Evolutionary conservation across 176 grass and related monocot species (phyloP), one percentile per base, ranked within the genome.

Genomic region (Aegilops umbellulata): DNA sequence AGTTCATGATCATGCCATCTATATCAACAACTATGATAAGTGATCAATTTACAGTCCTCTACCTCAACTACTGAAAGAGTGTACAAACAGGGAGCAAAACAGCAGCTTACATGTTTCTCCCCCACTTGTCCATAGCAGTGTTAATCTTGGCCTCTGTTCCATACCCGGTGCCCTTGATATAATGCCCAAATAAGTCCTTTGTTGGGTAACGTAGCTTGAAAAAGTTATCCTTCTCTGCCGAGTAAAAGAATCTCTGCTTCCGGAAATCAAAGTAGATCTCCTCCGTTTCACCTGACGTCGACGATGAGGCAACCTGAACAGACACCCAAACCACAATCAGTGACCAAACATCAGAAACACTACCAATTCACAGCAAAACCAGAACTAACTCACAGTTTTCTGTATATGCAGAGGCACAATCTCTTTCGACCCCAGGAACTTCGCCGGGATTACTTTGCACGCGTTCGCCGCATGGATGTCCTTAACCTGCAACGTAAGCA

Each of bases 261-360:
- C 97, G 89, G 74, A 99, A 99, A 86, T 94, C 97, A 89, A 99
- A 93, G 84, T 92, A 96, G 74, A 99, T 96, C 87, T 96, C 97
- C 53, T 99, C 92, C 14, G 70, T 44, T 58, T 91, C 91, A 62
- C 80, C 89, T 84, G 89, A 51, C 32, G 82, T 42, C 7, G 92
- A 96, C 8, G 97, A 91, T 16, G 88, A 91, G 72, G 92, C 88
- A 84, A 90, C 86, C 97, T 99, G 82, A 79, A 85, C 30, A 79
- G 65, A 25, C 61, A 79, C 6, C 6, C 61, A 64, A 71, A 41
- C 49, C 42, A 41, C 47, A 81, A 5, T 84, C 8, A 77, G 65
- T 82, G 79, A 57, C 23, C 32, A 57, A 82, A 22, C 17, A 27
- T 38, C 29, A 16, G 61, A 80, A 82, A 4, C 14, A 61, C 24